phyloP scores from a whole-genome alignment of 164 flowering plant species.

The Cinnamomum chago region DNA sequence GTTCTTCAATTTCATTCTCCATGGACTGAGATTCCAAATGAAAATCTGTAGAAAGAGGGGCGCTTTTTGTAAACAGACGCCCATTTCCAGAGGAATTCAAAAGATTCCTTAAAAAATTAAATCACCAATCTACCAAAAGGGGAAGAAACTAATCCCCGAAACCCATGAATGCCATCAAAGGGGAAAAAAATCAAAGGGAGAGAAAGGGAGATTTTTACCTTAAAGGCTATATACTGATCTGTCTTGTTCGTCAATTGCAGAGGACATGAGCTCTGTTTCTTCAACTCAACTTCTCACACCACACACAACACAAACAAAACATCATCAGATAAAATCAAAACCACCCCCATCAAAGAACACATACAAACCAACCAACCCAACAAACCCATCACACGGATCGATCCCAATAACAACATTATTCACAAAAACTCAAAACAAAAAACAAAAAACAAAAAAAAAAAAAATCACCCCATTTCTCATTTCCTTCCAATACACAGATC shows the following conservation, averaged over 20 bases:
- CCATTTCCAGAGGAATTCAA: too few relatives aligned
- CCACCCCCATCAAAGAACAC: neutral
- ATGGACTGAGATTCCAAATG: too few relatives aligned
- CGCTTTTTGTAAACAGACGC: too few relatives aligned
- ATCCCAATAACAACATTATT: neutral
- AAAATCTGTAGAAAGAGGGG: too few relatives aligned
- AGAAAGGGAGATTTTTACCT: constrained; percentile 35
- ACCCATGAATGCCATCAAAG: neutral
- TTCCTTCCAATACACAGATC: neutral
- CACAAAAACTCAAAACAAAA: neutral
- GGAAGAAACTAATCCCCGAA: neutral
- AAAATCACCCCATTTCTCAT: neutral
- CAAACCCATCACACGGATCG: neutral
- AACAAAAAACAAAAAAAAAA: too few relatives aligned
- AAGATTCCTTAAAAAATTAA: too few relatives aligned
- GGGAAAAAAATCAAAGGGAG: neutral
- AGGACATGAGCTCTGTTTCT: constrained; percentile 85
- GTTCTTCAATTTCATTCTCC: too few relatives aligned
- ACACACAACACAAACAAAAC: neutral
- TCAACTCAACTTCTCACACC: constrained; percentile 62
- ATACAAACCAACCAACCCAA: neutral
- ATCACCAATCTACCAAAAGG: too few relatives aligned
- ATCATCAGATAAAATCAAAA: neutral
- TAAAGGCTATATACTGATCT: constrained; percentile 71
- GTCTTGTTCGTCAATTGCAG: constrained; percentile 76